Conservation (phyloP, 2,329 filamentous ascomycete genomes). For the Bipolaris bicolor region DNA sequence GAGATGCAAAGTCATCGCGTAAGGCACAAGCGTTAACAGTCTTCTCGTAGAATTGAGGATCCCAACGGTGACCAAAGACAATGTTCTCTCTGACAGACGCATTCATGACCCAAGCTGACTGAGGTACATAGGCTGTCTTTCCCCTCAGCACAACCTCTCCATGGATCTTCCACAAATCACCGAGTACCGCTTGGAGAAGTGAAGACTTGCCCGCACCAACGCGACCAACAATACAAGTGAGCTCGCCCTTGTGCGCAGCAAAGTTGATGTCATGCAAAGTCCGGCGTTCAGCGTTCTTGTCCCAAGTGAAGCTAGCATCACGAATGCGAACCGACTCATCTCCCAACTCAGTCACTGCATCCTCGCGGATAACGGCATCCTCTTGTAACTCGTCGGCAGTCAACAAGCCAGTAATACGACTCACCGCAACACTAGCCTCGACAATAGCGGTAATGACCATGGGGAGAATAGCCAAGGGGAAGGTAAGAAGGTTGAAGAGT, state of each 20-base stretch:
- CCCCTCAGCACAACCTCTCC: conserved; percentile 85
- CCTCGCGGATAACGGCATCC: conserved; percentile 76
- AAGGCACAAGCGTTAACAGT: conserved; percentile 92
- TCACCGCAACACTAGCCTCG: conserved; percentile 91
- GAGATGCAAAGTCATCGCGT: conserved; percentile 84
- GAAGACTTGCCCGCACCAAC: conserved; percentile 97
- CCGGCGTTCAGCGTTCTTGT: conserved; percentile 72
- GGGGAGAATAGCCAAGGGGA: conserved; percentile 89
- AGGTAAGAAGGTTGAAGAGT: conserved; percentile 94
- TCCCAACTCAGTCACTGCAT: conserved; percentile 74
- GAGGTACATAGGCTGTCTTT: conserved; percentile 86
- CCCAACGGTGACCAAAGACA: conserved; percentile 91
- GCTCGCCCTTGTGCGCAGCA: conserved; percentile 86
- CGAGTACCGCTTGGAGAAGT: conserved; percentile 83
- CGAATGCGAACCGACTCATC: conserved; percentile 86
- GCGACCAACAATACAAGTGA: conserved; percentile 89
- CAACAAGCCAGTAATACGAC: conserved; percentile 83
- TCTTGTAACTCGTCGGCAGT: conserved; percentile 86
- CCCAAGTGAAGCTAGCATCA: conserved; percentile 93
- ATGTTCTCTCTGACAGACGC: conserved; percentile 97
- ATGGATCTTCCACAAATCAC: conserved; percentile 87
- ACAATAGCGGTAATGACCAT: conserved; percentile 99
- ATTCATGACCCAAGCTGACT: conserved; percentile 96
- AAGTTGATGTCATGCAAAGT: conserved; percentile 85
- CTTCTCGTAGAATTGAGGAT: conserved; percentile 91